Evolutionary conservation across 2,329 filamentous ascomycete genomes (phyloP).

Genomic region (Xylaria sp.): DNA sequence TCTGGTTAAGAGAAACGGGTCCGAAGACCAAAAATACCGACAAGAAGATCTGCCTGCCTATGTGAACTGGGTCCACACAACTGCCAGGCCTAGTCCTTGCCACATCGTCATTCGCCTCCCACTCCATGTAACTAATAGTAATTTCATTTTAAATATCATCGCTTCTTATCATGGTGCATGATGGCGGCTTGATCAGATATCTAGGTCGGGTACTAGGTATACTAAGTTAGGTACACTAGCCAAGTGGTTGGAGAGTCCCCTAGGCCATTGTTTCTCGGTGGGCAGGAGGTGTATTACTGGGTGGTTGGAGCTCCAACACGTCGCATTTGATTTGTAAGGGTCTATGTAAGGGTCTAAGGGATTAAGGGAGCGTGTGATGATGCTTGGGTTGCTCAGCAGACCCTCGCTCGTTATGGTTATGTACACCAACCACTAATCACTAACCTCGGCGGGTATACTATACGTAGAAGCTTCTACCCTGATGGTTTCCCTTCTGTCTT

Average conservation of each 20-base stretch:
- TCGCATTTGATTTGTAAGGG: conserved; percentile 39
- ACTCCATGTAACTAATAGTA: conserved; percentile 11
- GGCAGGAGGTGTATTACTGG: conserved; percentile 28
- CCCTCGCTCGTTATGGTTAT: not conserved
- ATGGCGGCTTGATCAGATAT: conserved; percentile 7
- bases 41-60: not conserved
- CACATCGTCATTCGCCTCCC: conserved; percentile 38
- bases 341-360: too few species aligned
- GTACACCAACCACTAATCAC: not conserved
- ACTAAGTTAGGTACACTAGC: not conserved
- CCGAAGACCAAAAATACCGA: conserved; percentile 4
- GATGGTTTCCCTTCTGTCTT: not conserved
- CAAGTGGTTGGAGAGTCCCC: conserved; percentile 28
- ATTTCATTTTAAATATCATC: not conserved
- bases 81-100: conserved; percentile 28
- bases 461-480: not conserved
- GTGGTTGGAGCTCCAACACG: conserved; percentile 29
- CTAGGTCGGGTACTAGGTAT: not conserved
- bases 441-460: too few species aligned
- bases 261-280: conserved; percentile 29
- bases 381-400: conserved; percentile 16
- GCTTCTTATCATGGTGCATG: conserved; percentile 4
- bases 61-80: conserved; percentile 17
- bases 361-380: conserved; percentile 1
- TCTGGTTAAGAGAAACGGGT: not conserved